phyloP scores from a whole-genome alignment of 2,329 filamentous ascomycete species.

The Exophiala spinifera region DNA sequence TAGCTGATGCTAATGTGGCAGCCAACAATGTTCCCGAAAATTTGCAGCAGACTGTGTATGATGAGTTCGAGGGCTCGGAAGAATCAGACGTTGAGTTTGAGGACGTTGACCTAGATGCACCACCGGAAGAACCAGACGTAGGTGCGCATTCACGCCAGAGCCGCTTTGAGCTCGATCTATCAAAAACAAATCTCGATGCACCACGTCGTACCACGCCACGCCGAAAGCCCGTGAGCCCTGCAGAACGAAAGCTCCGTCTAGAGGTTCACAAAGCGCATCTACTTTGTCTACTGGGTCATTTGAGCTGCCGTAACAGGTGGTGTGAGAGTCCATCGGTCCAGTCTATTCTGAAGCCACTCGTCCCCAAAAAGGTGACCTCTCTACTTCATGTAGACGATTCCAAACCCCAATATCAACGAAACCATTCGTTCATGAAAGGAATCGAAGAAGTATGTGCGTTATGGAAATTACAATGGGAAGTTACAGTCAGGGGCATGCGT shows the following conservation, averaged over 20 bases:
- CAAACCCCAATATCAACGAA: conserved; percentile 62
- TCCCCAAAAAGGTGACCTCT: conserved; percentile 63
- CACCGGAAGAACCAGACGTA: conserved; percentile 34
- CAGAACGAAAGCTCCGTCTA: conserved; percentile 61
- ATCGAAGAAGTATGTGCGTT: conserved; percentile 56
- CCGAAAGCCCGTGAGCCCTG: conserved; percentile 53
- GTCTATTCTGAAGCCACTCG: conserved; percentile 59
- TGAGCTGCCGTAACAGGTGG: conserved; percentile 77
- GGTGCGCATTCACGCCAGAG: conserved; percentile 39
- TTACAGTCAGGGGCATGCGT: conserved; percentile 68
- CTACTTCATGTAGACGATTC: conserved; percentile 67
- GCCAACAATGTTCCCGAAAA: background rate
- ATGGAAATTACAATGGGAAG: conserved; percentile 52
- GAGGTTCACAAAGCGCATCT: conserved; percentile 85
- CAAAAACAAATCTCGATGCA: conserved; percentile 18
- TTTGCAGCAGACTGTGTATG: conserved; percentile 38
- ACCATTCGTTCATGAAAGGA: conserved; percentile 63
- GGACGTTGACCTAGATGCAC: conserved; percentile 44
- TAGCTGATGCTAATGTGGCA: conserved; percentile 15
- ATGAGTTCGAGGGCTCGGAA: conserved; percentile 56
- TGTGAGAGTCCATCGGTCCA: conserved; percentile 76
- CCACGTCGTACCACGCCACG: conserved; percentile 30
- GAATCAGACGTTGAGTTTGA: conserved; percentile 61
- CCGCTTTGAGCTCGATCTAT: conserved; percentile 36
- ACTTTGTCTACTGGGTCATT: conserved; percentile 76